phyloP scores from a whole-genome alignment of 176 grass and related monocot species.

The Juncus inflexus region DNA sequence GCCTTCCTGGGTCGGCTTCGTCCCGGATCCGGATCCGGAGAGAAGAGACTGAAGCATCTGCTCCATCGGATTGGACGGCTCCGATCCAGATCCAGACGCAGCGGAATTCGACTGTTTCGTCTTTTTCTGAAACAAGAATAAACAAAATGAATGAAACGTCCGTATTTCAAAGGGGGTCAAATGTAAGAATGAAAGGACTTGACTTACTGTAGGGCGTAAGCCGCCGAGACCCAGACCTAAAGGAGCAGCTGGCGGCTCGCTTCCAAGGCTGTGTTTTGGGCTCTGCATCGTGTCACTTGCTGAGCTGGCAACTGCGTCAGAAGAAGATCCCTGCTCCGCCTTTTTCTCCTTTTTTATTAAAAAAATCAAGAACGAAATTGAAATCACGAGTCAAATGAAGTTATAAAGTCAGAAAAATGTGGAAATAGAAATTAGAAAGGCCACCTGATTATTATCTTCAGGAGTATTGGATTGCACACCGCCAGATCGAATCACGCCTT shows the following conservation, averaged over 20 bases:
- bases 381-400: neutral
- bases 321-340: neutral
- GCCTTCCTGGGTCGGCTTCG: conserved; percentile 1
- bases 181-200: conserved; percentile 11
- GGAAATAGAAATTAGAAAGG: too few relatives aligned
- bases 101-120: conserved; percentile 32
- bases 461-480: neutral
- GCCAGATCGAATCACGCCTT: conserved; percentile 19
- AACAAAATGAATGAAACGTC: conserved; percentile 11
- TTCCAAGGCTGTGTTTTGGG: conserved; percentile 36
- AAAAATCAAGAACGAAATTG: too few relatives aligned
- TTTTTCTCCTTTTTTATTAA: conserved; percentile 8
- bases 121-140: conserved; percentile 35
- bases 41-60: conserved; percentile 48
- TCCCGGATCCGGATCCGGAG: conserved; percentile 33
- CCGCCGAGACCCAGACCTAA: conserved; percentile 76
- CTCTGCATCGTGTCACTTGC: conserved; percentile 40
- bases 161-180: neutral
- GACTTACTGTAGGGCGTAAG: conserved; percentile 69
- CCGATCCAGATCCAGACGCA: conserved; percentile 10
- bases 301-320: conserved; percentile 30
- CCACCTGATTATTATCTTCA: neutral
- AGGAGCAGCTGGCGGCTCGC: conserved; percentile 39
- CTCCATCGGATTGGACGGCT: conserved; percentile 11
- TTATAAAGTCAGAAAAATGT: neutral